Evolutionary conservation across 2,329 filamentous ascomycete genomes (phyloP).

Genomic region (Acrocalymma vagum): DNA sequence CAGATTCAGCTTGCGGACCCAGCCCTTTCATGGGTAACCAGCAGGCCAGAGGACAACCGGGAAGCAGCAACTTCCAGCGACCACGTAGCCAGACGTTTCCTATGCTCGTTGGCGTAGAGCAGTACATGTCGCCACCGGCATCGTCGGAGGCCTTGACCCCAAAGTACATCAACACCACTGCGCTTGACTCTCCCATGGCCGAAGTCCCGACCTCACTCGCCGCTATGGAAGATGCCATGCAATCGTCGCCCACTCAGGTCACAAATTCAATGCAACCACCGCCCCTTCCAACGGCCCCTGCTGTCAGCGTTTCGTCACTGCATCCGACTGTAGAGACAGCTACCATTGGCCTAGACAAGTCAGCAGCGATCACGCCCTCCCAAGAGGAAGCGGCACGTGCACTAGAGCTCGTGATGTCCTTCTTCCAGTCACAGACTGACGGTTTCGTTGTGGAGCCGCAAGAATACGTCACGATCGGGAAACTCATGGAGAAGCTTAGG

Average conservation of each 20-base stretch:
- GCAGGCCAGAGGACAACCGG: constrained; percentile 58
- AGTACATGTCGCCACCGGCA: constrained; percentile 61
- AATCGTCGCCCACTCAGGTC: constrained; percentile 41
- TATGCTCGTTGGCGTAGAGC: constrained; percentile 69
- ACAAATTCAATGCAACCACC: constrained; percentile 57
- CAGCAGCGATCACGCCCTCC: constrained; percentile 69
- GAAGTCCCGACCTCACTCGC: constrained; percentile 51
- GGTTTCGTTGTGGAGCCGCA: constrained; percentile 78
- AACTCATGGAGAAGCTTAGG: constrained; percentile 85
- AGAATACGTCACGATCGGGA: constrained; percentile 80
- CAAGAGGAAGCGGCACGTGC: constrained; percentile 88
- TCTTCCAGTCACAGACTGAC: constrained; percentile 75
- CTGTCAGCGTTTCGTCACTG: constrained; percentile 27
- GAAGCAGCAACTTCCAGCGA: constrained; percentile 69
- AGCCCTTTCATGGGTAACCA: constrained; percentile 69
- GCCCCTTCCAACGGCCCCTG: constrained; percentile 53
- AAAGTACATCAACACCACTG: constrained; percentile 58
- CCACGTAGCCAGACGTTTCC: constrained; percentile 91
- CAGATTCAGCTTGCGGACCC: constrained; percentile 70
- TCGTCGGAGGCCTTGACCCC: constrained; percentile 64
- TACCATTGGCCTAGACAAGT: constrained; percentile 34
- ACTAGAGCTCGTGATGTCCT: constrained; percentile 81
- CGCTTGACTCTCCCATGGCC: constrained; percentile 61
- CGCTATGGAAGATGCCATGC: constrained; percentile 53
- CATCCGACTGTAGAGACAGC: constrained; percentile 15